Conservation (phyloP, 495 filamentous ascomycete species). For the Trichoderma erinaceum region DNA sequence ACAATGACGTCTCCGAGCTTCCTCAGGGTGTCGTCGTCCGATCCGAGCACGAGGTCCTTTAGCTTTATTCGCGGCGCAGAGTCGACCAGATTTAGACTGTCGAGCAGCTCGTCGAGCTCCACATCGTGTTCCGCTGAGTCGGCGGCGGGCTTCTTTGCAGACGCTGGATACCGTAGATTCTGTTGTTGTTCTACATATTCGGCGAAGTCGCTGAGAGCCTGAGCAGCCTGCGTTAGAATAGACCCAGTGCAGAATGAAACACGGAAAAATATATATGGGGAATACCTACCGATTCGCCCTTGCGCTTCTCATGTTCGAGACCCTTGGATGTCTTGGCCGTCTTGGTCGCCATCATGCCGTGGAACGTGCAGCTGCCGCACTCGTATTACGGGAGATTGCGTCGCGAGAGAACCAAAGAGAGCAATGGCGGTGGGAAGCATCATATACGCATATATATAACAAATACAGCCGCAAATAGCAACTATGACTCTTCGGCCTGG, state of each 20-base stretch:
- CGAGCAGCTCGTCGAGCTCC: slow-evolving; percentile 83
- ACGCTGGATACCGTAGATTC: slow-evolving; percentile 48
- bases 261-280: slow-evolving; percentile 8
- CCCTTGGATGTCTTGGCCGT: slow-evolving; percentile 48
- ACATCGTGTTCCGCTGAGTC: slow-evolving; percentile 59
- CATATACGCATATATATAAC: neutral
- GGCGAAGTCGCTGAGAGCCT: slow-evolving; percentile 95
- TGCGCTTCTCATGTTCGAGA: slow-evolving; percentile 62
- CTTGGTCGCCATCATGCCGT: slow-evolving; percentile 48
- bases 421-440: neutral
- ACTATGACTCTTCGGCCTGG: slow-evolving; percentile 5
- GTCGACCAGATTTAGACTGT: slow-evolving; percentile 77
- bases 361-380: neutral
- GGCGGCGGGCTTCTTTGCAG: slow-evolving; percentile 30
- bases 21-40: slow-evolving; percentile 46
- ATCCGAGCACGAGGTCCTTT: slow-evolving; percentile 68
- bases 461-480: neutral
- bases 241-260: neutral
- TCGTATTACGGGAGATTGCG: neutral
- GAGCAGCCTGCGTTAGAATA: slow-evolving; percentile 16
- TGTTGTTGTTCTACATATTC: slow-evolving; percentile 97
- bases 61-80: slow-evolving; percentile 59
- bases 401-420: neutral
- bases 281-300: slow-evolving; percentile 70
- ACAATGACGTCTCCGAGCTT: slow-evolving; percentile 59